phyloP scores from a whole-genome alignment of 2,329 filamentous ascomycete species.

The Epicoccum sorghinum region DNA sequence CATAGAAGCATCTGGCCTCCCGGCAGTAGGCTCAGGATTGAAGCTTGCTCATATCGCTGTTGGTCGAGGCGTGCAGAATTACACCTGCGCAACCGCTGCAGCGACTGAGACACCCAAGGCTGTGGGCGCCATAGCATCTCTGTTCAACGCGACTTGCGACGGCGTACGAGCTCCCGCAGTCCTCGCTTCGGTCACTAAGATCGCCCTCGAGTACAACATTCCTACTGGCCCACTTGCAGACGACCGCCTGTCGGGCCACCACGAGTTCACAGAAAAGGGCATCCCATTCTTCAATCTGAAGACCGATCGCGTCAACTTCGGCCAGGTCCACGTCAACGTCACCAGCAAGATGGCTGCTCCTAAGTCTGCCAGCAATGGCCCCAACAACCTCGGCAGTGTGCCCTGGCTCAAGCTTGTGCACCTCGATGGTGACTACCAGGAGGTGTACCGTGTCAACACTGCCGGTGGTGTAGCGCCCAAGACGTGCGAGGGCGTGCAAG shows the following conservation, averaged over 20 bases:
- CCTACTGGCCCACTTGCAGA: conserved; percentile 54
- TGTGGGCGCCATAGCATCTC: conserved; percentile 76
- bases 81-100: conserved; percentile 73
- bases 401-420: conserved; percentile 77
- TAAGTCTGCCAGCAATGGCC: conserved; percentile 62
- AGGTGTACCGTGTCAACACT: conserved; percentile 84
- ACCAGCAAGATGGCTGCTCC: conserved; percentile 68
- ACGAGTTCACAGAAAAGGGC: conserved; percentile 76
- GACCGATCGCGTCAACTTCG: conserved; percentile 56
- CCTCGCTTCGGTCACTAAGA: conserved; percentile 66
- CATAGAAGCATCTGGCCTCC: conserved; percentile 64
- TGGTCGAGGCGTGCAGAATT: conserved; percentile 91
- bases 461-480: conserved; percentile 78
- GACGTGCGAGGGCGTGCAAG: conserved; percentile 70
- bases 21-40: conserved; percentile 65
- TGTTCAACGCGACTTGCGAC: conserved; percentile 87
- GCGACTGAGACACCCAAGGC: conserved; percentile 66
- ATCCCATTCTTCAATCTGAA: conserved; percentile 83
- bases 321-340: conserved; percentile 71
- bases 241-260: conserved; percentile 72
- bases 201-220: conserved; percentile 71
- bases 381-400: conserved; percentile 66
- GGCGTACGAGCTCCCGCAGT: conserved; percentile 72
- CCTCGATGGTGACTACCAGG: conserved; percentile 59
- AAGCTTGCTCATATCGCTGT: conserved; percentile 78